Base-by-base conservation (phyloP, 2,329 filamentous ascomycete genomes). In the Penicillium sp. region DNA sequence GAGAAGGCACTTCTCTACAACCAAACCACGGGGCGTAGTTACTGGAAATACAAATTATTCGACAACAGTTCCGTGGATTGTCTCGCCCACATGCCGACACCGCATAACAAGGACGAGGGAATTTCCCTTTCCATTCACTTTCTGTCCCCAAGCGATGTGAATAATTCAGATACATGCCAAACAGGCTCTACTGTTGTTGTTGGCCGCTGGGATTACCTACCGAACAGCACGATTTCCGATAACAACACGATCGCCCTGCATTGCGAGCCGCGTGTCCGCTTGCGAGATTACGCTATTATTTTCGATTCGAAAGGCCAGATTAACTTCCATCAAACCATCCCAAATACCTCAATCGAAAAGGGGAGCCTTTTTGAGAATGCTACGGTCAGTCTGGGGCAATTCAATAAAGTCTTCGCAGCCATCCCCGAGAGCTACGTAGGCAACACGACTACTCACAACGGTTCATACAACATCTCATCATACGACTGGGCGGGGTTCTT, bases 401-500 rank as follows among this genome's bases (percentile, higher is more conserved):
- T 71, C 55, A 71, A 72, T 59, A 71, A 70, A 51, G 66, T 70
- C 2, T 72, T 72, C 57, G 68, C 68, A 5, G 62, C 69, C 2
- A 71, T 72, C 11, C 69, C 70, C 1, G 69, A 69, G 46, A 70
- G 60, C 37, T 71, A 65, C 29, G 61, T 65, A 2, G 68, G 67
- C 16, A 67, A 69, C 31, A 61, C 63, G 2, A 58, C 62, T 3
- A 39, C 58, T 16, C 45, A 51, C 13, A 65, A 67, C n/a, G 62
- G 65, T 8, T 61, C 59, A 1, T 67, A 67, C 40, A 65, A 63
- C 34, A 59, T 69, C 9, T 64, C 68, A 1, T 70, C 68, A 0
- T 72, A 72, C 23, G 70, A 72, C 39, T 72, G 70, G 70, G 69
- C 70, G 1, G 70, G 70, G 0, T 72, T 71, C 36, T 60, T 72